Evolutionary conservation across 179 eudicot species (phyloP), one percentile per base, ranked within the genome.

Genomic region (Drosera spatulata): DNA sequence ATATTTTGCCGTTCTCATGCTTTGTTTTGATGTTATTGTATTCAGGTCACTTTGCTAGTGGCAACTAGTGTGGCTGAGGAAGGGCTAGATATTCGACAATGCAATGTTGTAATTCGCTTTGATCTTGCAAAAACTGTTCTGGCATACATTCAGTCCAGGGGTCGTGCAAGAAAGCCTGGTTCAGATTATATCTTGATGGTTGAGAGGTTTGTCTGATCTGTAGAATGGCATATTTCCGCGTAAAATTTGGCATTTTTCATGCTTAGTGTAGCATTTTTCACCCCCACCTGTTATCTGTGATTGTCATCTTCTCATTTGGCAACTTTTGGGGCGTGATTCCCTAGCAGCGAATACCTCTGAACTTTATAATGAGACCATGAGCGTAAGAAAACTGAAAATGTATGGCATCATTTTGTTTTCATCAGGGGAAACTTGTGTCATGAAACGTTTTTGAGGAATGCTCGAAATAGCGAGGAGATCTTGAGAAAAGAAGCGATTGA

Each of bases 1-100:
- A 7, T 11, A 22, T 47, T 4, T 41, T 22, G 41, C 59, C 7
- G 50, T n/a, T 41, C 56, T 59, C 49, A 5, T 7, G 8, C 45
- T 4, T 4, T 43, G 4, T 11, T 14, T 22, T 56, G 9, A 41
- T 55, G 3, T 12, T 41, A 59, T 59, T 63, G 40, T 58, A 59
- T 73, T 33, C 73, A 91, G 99, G 90, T 93, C 48, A 93, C 97
- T 61, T 70, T 93, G 80, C 80, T 93, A 66, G 99, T 93, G 61
- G 99, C 99, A 67, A 93, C 99, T 41, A 93, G 99, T 79, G 99
- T 93, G 66, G 97, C 99, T 67, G 99, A 93, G 84, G 99, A 93
- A 84, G 99, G 99, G 50, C 99, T 93, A 69, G 99, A 93, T 76
- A 93, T 93, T 59, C 86, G 99, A 53, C 99, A 93, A 67, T 93